Evolutionary conservation across 768 basidiomycete genomes (phyloP).

Genomic region (Mycena pura): DNA sequence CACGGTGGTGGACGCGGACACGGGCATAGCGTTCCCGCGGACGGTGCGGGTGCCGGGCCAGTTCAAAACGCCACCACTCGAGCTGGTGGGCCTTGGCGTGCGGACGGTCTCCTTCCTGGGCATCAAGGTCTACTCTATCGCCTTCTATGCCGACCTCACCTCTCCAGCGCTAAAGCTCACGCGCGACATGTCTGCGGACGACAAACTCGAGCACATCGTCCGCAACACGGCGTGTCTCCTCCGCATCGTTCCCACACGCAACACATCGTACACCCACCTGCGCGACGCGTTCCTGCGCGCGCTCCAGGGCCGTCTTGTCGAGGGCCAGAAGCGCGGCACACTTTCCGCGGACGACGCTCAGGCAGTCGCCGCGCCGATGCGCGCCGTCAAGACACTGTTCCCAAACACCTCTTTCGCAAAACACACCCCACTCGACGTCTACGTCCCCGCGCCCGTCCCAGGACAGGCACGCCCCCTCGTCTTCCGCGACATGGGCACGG

Average conservation of each 20-base stretch:
- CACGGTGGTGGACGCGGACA: slow-evolving; percentile 70
- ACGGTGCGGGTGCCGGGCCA: slow-evolving; percentile 69
- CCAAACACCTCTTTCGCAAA: slow-evolving; percentile 74
- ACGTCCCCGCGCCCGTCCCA: slow-evolving; percentile 63
- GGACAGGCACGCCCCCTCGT: slow-evolving; percentile 60
- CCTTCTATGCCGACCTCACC: slow-evolving; percentile 86
- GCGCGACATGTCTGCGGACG: slow-evolving; percentile 59
- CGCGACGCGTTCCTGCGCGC: slow-evolving; percentile 86
- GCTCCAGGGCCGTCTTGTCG: slow-evolving; percentile 63
- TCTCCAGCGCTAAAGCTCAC: slow-evolving; percentile 66
- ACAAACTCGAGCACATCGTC: slow-evolving; percentile 75
- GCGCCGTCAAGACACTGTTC: slow-evolving; percentile 78
- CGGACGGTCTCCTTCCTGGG: slow-evolving; percentile 88
- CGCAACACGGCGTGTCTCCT: slow-evolving; percentile 73
- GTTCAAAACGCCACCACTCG: slow-evolving; percentile 63
- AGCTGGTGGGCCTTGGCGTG: slow-evolving; percentile 84
- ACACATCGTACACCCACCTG: slow-evolving; percentile 79
- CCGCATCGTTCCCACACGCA: slow-evolving; percentile 81
- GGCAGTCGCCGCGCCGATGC: slow-evolving; percentile 65
- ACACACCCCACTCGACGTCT: slow-evolving; percentile 71
- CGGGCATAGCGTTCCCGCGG: slow-evolving; percentile 76
- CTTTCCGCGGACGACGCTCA: slow-evolving; percentile 67
- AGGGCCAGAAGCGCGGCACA: slow-evolving; percentile 55
- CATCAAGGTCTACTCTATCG: slow-evolving; percentile 89
- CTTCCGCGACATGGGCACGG: slow-evolving; percentile 73